A percentile compares a stretch with the other conserved stretches of the same genome.
Evolutionary conservation across 768 basidiomycete genomes (phyloP).

Genomic region (Arthromyces matolae): DNA sequence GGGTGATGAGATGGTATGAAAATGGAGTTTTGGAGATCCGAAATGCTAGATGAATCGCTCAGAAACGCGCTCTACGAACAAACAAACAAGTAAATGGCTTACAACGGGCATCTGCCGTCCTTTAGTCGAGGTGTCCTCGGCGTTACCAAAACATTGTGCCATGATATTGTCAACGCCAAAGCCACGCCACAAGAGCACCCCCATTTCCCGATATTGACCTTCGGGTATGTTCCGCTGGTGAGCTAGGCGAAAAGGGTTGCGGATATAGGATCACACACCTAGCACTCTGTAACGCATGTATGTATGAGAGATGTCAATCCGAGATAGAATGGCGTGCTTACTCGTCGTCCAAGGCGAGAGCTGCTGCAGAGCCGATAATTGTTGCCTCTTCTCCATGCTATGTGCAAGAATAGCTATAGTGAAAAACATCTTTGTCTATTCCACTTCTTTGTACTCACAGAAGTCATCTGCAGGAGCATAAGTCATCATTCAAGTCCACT

Average conservation of each 20-base stretch:
- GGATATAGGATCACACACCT: constrained; percentile 38
- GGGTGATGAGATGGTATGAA: constrained; percentile 92
- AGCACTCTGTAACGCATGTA: constrained; percentile 53
- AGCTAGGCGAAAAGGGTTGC: not conserved
- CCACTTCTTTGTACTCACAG: constrained; percentile 29
- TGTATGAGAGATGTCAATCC: not conserved
- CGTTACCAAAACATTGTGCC: constrained; percentile 89
- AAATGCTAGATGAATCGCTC: constrained; percentile 60
- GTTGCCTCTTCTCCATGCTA: constrained; percentile 91
- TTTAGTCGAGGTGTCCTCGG: constrained; percentile 75
- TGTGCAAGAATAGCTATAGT: too few relatives aligned
- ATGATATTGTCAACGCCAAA: constrained; percentile 78
- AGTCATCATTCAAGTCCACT: not conserved
- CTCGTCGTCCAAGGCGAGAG: constrained; percentile 81
- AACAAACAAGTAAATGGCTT: constrained; percentile 23
- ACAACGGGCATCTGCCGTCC: constrained; percentile 95
- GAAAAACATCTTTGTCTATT: too few relatives aligned
- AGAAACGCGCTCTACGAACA: constrained; percentile 1
- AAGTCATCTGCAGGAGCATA: constrained; percentile 62
- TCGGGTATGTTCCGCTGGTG: constrained; percentile 4
- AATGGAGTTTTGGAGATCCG: constrained; percentile 79
- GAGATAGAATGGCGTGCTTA: constrained; percentile 33
- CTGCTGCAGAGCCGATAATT: constrained; percentile 86
- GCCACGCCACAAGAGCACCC: constrained; percentile 85
- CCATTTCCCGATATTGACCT: constrained; percentile 94